Conservation (phyloP, 352 stramenopile genomes). For the Phytophthora pistaciae region DNA sequence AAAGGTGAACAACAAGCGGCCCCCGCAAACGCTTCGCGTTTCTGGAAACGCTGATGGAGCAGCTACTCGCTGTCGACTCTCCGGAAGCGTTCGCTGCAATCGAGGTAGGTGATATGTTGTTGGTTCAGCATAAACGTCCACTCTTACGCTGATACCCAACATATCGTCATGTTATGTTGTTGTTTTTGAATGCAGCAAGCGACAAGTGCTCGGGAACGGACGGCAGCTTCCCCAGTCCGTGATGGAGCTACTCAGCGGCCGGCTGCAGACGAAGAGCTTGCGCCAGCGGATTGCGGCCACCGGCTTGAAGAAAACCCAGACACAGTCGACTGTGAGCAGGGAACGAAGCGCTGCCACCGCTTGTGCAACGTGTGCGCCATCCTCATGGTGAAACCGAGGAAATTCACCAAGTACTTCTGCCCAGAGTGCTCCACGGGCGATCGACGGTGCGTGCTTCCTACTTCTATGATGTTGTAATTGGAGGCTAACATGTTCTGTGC, state of each 20-base stretch:
- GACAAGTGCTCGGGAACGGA: not conserved
- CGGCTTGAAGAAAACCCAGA: not conserved
- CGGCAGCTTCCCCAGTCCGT: slow-evolving; percentile 2
- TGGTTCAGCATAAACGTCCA: too few relatives aligned
- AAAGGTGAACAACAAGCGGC: not conserved
- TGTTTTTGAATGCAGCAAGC: not conserved
- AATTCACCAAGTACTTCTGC: too few relatives aligned
- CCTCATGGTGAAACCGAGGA: not conserved
- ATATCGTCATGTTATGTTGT: slow-evolving; percentile 2
- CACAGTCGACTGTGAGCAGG: slow-evolving; percentile 1
- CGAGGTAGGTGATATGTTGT: slow-evolving; percentile 5
- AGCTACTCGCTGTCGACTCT: slow-evolving; percentile 12
- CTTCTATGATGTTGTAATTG: too few relatives aligned
- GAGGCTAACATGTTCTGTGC: not conserved
- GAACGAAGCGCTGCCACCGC: not conserved
- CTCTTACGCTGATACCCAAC: not conserved
- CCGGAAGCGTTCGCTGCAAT: not conserved
- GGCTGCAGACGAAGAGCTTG: too few relatives aligned
- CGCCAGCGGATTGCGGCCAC: not conserved
- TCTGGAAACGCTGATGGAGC: slow-evolving; percentile 1
- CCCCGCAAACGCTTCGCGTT: not conserved
- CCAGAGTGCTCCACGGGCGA: too few relatives aligned
- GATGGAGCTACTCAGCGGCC: not conserved
- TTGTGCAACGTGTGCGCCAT: slow-evolving; percentile 3
- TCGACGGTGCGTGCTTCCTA: too few relatives aligned